These are phyloP conservation scores for Talaromyces sp. DNA, from an alignment of 2,329 filamentous ascomycete genomes.

Conservation along the genomic window DNA sequence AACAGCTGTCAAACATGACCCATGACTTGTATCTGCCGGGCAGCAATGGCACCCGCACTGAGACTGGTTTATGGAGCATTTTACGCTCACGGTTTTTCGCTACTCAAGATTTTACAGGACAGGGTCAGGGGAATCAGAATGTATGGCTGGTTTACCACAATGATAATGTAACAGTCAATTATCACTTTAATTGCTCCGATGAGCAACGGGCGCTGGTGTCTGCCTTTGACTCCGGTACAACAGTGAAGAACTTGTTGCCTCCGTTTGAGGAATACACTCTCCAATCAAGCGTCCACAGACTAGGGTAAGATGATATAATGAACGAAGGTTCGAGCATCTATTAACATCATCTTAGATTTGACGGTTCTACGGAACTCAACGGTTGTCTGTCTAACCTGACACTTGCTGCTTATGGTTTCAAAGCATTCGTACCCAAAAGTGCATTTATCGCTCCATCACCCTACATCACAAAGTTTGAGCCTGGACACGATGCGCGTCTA, in stretches of 20 bases:
- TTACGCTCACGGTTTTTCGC: constrained; percentile 42
- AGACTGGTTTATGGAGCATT: constrained; percentile 54
- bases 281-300: constrained; percentile 35
- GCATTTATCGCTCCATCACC: constrained; percentile 46
- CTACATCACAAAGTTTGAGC: constrained; percentile 51
- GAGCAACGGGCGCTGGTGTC: constrained; percentile 44
- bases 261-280: constrained; percentile 52
- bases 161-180: constrained; percentile 41
- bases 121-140: constrained; percentile 35
- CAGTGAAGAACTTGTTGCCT: constrained; percentile 55
- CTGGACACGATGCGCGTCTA: constrained; percentile 53
- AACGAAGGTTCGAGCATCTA: background rate
- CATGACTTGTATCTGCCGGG: constrained; percentile 44
- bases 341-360: constrained; percentile 25
- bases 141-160: constrained; percentile 35
- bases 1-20: constrained; percentile 51
- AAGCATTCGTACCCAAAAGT: constrained; percentile 50
- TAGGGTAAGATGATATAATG: constrained; percentile 25
- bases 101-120: constrained; percentile 42
- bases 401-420: constrained; percentile 50
- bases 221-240: constrained; percentile 47
- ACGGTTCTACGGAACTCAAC: constrained; percentile 40
- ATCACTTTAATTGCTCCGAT: constrained; percentile 50
- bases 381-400: constrained; percentile 49
- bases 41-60: constrained; percentile 44